These are phyloP conservation scores for Eucommia ulmoides DNA, from an alignment of 257 asterid genomes.

Conservation along the genomic window DNA sequence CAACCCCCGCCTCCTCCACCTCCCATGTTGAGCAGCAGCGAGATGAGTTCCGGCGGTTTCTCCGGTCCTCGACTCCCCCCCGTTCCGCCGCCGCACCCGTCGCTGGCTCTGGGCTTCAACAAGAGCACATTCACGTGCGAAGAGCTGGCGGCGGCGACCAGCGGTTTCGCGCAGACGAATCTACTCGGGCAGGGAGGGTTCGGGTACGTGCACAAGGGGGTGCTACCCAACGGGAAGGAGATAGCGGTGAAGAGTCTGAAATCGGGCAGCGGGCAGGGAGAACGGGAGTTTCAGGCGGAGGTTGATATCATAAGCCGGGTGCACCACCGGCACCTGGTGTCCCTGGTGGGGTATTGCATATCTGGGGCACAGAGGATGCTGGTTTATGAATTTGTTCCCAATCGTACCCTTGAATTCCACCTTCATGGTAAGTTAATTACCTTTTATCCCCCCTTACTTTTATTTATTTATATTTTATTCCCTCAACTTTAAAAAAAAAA, in stretches of 20 bases:
- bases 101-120: slow-evolving; percentile 28
- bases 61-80: slow-evolving; percentile 41
- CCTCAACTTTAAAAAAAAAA: no score
- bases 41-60: slow-evolving; percentile 35
- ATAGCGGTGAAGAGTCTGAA: slow-evolving; percentile 47
- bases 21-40: no score
- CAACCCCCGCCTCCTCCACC: slow-evolving; percentile 83
- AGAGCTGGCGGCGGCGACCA: slow-evolving; percentile 39
- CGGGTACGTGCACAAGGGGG: slow-evolving; percentile 49
- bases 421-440: slow-evolving; percentile 28
- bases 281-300: slow-evolving; percentile 56
- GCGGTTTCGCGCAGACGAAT: slow-evolving; percentile 21
- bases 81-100: slow-evolving; percentile 39
- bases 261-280: slow-evolving; percentile 52
- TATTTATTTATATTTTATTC: no score
- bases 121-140: slow-evolving; percentile 43
- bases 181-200: slow-evolving; percentile 55
- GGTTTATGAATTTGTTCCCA: slow-evolving; percentile 50
- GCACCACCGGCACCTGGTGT: slow-evolving; percentile 53
- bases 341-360: slow-evolving; percentile 52
- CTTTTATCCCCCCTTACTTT: not conserved
- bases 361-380: slow-evolving; percentile 44
- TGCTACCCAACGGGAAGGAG: slow-evolving; percentile 41
- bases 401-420: slow-evolving; percentile 45
- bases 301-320: slow-evolving; percentile 57